phyloP scores from a whole-genome alignment of 345 rosid genomes.

The Bruguiera sexangula region DNA sequence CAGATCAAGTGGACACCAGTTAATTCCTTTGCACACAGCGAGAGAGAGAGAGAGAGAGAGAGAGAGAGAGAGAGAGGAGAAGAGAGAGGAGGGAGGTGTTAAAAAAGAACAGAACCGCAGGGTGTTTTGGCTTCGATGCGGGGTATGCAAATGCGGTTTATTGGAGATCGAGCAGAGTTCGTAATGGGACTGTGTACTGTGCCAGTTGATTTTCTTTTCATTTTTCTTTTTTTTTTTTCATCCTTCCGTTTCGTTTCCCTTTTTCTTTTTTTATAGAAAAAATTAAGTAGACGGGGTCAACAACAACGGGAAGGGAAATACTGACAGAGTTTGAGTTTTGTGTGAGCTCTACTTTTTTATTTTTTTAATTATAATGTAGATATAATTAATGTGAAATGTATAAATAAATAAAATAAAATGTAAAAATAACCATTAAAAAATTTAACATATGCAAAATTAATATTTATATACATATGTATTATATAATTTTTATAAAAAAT shows the following conservation, averaged over 20 bases:
- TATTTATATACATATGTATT: too few species aligned
- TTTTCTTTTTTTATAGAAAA: not conserved
- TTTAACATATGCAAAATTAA: too few species aligned
- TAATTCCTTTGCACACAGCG: not conserved
- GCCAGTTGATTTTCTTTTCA: not conserved
- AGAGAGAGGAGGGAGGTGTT: not conserved
- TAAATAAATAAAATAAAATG: too few species aligned
- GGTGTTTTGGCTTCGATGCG: slow-evolving; percentile 8
- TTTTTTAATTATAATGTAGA: too few species aligned
- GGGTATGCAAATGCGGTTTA: slow-evolving; percentile 4
- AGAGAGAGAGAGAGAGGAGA: slow-evolving; percentile 4
- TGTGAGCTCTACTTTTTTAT: too few species aligned
- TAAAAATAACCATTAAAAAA: too few species aligned
- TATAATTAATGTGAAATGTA: too few species aligned
- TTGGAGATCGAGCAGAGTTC: slow-evolving; percentile 17
- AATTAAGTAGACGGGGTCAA: too few species aligned
- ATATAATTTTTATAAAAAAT: too few species aligned
- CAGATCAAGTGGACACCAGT: slow-evolving; percentile 6
- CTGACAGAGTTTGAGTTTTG: too few species aligned
- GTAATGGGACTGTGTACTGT: slow-evolving; percentile 10
- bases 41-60: slow-evolving; percentile 13
- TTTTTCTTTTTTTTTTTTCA: too few species aligned
- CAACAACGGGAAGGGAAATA: too few species aligned
- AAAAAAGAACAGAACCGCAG: not conserved
- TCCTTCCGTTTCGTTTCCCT: not conserved